phyloP scores from a whole-genome alignment of 352 stramenopile genomes.

The Phytophthora megakarya region DNA sequence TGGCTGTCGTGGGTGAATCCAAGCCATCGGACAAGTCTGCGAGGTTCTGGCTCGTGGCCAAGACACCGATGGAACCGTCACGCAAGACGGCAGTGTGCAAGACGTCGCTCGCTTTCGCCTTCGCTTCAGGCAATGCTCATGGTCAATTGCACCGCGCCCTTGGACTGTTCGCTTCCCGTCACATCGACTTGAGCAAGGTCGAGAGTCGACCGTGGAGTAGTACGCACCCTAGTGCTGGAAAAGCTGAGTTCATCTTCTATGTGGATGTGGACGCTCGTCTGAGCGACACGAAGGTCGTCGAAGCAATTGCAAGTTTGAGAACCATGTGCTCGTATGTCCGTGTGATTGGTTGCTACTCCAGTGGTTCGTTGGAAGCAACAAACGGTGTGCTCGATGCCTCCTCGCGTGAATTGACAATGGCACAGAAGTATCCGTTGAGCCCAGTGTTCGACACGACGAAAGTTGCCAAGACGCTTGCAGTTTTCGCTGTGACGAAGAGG shows the following conservation, averaged over 20 bases:
- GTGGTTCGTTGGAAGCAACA: conserved; percentile 23
- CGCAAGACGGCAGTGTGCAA: conserved; percentile 48
- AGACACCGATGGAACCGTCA: conserved; percentile 39
- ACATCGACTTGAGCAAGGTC: conserved; percentile 74
- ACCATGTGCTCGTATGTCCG: conserved; percentile 83
- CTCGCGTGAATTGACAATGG: conserved; percentile 41
- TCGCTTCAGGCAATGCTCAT: conserved; percentile 61
- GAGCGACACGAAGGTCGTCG: conserved; percentile 60
- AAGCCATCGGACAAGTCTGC: conserved; percentile 44
- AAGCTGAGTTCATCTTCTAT: conserved; percentile 78
- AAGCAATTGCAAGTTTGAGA: conserved; percentile 77
- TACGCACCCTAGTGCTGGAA: conserved; percentile 20
- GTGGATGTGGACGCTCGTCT: conserved; percentile 65
- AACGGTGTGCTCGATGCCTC: conserved; percentile 4
- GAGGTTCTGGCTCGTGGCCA: conserved; percentile 89
- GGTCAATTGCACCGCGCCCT: conserved; percentile 68
- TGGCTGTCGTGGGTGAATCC: conserved; percentile 71
- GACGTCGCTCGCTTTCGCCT: conserved; percentile 76
- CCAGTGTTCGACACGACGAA: conserved; percentile 85
- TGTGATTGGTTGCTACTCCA: conserved; percentile 85
- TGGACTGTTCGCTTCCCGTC: conserved; percentile 61
- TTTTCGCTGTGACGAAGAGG: conserved; percentile 94
- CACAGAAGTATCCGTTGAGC: conserved; percentile 65
- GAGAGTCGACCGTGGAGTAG: conserved; percentile 65
- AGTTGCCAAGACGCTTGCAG: conserved; percentile 91